Evolutionary conservation across 129 eudicot genomes (phyloP).

Genomic region (Flaveria brownii): DNA sequence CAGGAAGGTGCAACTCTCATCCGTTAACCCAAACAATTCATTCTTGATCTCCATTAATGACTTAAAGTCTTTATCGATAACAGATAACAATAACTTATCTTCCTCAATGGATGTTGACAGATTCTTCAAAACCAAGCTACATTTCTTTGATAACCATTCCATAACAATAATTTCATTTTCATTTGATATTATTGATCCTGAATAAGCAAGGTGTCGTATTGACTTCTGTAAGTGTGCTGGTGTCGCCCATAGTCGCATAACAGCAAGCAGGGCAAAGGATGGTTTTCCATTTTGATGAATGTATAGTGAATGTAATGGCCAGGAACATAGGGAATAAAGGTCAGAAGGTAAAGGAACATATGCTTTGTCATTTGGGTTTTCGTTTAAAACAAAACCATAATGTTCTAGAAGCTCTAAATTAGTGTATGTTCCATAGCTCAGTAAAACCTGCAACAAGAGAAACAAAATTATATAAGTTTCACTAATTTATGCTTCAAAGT

Average conservation of each 20-base stretch:
- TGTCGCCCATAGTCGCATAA: slow-evolving; percentile 83
- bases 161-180: slow-evolving; percentile 66
- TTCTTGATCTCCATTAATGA: slow-evolving; percentile 34
- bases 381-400: slow-evolving; percentile 73
- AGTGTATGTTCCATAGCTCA: slow-evolving; percentile 94
- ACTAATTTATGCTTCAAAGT: neutral
- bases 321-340: slow-evolving; percentile 52
- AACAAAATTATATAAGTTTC: neutral
- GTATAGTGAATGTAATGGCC: slow-evolving; percentile 69
- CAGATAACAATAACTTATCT: slow-evolving; percentile 48
- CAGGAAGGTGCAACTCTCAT: slow-evolving; percentile 50
- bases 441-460: slow-evolving; percentile 58
- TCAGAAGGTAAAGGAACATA: slow-evolving; percentile 65
- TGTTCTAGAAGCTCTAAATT: slow-evolving; percentile 95
- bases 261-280: slow-evolving; percentile 71
- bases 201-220: slow-evolving; percentile 54
- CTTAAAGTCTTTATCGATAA: slow-evolving; percentile 39
- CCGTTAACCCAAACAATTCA: slow-evolving; percentile 27
- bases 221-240: slow-evolving; percentile 61
- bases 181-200: slow-evolving; percentile 62
- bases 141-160: slow-evolving; percentile 62
- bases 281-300: slow-evolving; percentile 75
- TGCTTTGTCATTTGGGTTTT: slow-evolving; percentile 81
- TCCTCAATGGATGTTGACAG: slow-evolving; percentile 57
- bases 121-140: slow-evolving; percentile 38